phyloP scores from a whole-genome alignment of 1,139 yeast genomes.

The Hansenula anomala region DNA sequence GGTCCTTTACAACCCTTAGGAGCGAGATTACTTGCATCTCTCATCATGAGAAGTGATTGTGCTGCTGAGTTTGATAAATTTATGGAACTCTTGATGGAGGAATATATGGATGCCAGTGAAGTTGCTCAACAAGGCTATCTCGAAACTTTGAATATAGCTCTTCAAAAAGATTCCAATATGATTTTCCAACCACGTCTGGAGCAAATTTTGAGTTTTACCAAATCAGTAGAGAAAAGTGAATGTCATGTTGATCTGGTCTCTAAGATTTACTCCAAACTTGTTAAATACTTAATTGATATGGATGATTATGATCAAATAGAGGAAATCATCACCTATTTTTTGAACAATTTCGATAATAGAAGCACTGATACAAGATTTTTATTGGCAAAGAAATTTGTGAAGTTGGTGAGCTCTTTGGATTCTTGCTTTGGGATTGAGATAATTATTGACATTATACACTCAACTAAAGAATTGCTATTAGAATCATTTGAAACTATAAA shows the following conservation, averaged over 20 bases:
- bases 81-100: constrained; percentile 26
- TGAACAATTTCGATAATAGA: constrained; percentile 26
- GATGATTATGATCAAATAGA: constrained; percentile 34
- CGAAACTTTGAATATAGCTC: constrained; percentile 13
- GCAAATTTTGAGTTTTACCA: neutral
- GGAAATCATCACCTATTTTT: constrained; percentile 40
- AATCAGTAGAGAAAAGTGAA: constrained; percentile 8
- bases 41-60: constrained; percentile 24
- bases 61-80: constrained; percentile 10
- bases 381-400: constrained; percentile 28
- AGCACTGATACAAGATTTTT: constrained; percentile 28
- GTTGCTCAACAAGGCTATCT: constrained; percentile 13
- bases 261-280: constrained; percentile 23
- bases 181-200: neutral
- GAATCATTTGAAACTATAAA: constrained; percentile 23
- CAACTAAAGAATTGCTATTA: constrained; percentile 13
- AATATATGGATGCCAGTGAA: constrained; percentile 5
- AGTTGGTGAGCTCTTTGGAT: constrained; percentile 23
- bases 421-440: constrained; percentile 21
- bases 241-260: constrained; percentile 20
- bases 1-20: constrained; percentile 40
- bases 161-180: constrained; percentile 16
- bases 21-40: constrained; percentile 24
- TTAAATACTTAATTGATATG: constrained; percentile 9
- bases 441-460: constrained; percentile 17